Evolutionary conservation across 108 stramenopile genomes (phyloP).

Genomic region (Cyclotella kingstonii): DNA sequence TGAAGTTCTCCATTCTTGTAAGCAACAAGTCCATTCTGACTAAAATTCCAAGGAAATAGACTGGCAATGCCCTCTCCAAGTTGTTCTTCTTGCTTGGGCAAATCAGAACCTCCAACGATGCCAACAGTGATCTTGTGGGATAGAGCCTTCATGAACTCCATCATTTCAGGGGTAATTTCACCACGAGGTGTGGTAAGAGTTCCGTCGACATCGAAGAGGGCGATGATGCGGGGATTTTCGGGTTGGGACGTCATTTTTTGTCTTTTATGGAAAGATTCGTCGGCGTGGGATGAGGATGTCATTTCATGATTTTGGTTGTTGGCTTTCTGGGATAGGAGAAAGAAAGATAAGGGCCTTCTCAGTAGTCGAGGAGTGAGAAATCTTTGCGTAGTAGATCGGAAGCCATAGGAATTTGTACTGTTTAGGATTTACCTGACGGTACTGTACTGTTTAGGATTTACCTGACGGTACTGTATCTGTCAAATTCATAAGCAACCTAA

Average conservation of each 20-base stretch:
- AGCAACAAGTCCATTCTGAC: slow-evolving; percentile 98
- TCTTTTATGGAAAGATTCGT: slow-evolving; percentile 19
- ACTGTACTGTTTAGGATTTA: too few relatives aligned
- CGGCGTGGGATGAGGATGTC: background rate
- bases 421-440: too few relatives aligned
- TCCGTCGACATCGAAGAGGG: slow-evolving; percentile 99
- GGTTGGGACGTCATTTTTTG: slow-evolving; percentile 48
- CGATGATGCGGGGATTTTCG: slow-evolving; percentile 87
- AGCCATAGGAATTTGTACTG: too few relatives aligned
- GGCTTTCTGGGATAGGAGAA: background rate
- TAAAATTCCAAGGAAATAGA: slow-evolving; percentile 96
- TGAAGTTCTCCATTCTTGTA: slow-evolving; percentile 88
- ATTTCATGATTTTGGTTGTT: background rate
- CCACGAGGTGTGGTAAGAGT: slow-evolving; percentile 97
- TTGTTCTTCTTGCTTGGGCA: slow-evolving; percentile 99
- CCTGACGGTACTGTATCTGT: too few relatives aligned
- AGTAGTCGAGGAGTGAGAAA: too few relatives aligned
- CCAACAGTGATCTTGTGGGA: slow-evolving; percentile 93
- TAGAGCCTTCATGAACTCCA: slow-evolving; percentile 84
- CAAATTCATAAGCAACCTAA: too few relatives aligned
- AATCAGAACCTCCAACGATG: slow-evolving; percentile 98
- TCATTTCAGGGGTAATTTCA: slow-evolving; percentile 88
- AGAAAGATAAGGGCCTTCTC: too few relatives aligned
- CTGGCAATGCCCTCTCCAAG: slow-evolving; percentile 86
- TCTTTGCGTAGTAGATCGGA: too few relatives aligned